These are phyloP conservation scores for Orbilia ellipsospora DNA, from an alignment of 2,329 filamentous ascomycete genomes.

Conservation along the genomic window DNA sequence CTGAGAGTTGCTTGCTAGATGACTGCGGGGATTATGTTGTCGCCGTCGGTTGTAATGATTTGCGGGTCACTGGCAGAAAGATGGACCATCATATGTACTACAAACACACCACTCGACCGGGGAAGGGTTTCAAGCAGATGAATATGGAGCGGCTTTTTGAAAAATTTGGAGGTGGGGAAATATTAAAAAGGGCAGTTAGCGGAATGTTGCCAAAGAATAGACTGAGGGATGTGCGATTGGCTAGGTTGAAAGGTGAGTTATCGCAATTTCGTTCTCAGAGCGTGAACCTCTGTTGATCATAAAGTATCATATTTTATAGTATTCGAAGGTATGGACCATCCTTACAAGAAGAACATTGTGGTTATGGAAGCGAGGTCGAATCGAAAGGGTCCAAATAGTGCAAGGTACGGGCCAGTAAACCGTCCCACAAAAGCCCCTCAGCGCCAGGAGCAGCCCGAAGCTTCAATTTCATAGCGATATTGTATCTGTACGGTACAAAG, in stretches of 20 bases:
- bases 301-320: slow-evolving; percentile 64
- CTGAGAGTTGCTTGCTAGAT: slow-evolving; percentile 61
- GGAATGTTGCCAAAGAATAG: slow-evolving; percentile 99
- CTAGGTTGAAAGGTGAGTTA: slow-evolving; percentile 77
- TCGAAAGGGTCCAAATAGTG: slow-evolving; percentile 25
- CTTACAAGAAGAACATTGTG: slow-evolving; percentile 88
- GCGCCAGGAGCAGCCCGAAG: neutral
- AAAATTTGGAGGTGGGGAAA: slow-evolving; percentile 92
- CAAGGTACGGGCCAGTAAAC: slow-evolving; percentile 25
- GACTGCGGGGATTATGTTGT: slow-evolving; percentile 99
- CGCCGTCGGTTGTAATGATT: slow-evolving; percentile 84
- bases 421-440: neutral
- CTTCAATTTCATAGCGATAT: neutral
- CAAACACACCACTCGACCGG: slow-evolving; percentile 89
- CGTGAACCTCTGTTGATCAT: slow-evolving; percentile 8
- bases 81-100: slow-evolving; percentile 95
- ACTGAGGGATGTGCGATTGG: slow-evolving; percentile 85
- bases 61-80: slow-evolving; percentile 92
- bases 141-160: slow-evolving; percentile 95
- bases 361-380: slow-evolving; percentile 61
- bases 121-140: slow-evolving; percentile 79
- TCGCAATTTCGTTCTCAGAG: neutral
- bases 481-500: too few relatives aligned
- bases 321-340: slow-evolving; percentile 92
- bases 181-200: slow-evolving; percentile 88